A percentile compares a stretch with the other conserved stretches of the same genome.
Evolutionary conservation across 768 basidiomycete species (phyloP).

Genomic region (Russula foetens): DNA sequence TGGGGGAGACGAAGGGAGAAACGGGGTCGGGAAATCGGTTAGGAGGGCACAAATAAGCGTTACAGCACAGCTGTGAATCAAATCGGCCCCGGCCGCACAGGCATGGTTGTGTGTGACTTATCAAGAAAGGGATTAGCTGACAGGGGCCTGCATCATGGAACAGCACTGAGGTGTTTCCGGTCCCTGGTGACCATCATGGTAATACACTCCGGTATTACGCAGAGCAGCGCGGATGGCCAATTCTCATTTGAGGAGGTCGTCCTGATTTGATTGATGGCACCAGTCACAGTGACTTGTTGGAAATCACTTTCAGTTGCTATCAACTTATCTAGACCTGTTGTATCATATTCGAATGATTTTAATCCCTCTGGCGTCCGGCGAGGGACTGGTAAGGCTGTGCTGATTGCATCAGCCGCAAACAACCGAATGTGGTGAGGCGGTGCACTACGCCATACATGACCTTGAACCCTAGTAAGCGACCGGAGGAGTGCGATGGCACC

Average conservation of each 20-base stretch:
- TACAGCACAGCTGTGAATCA: not conserved
- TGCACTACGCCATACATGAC: not conserved
- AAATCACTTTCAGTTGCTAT: not conserved
- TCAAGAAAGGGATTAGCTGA: not conserved
- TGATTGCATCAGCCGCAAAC: not conserved
- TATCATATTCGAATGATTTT: not conserved
- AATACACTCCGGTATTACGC: not conserved
- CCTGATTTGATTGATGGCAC: slow-evolving; percentile 2
- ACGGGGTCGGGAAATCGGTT: not conserved
- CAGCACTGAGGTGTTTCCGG: not conserved
- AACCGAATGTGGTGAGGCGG: not conserved
- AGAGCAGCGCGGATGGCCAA: too few relatives aligned
- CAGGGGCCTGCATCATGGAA: not conserved
- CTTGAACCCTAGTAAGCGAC: not conserved
- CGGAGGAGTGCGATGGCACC: slow-evolving; percentile 32
- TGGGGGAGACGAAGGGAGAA: not conserved
- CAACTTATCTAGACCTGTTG: not conserved
- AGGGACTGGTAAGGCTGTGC: too few relatives aligned
- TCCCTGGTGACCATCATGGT: slow-evolving; percentile 15
- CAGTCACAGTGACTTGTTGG: not conserved
- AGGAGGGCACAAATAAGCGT: not conserved
- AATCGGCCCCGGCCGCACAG: not conserved
- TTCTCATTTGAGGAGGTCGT: too few relatives aligned
- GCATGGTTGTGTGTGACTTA: not conserved
- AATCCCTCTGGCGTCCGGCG: not conserved